Evolutionary conservation across 1,284 basidiomycete genomes (phyloP).

Genomic region (Ustilago lituana): DNA sequence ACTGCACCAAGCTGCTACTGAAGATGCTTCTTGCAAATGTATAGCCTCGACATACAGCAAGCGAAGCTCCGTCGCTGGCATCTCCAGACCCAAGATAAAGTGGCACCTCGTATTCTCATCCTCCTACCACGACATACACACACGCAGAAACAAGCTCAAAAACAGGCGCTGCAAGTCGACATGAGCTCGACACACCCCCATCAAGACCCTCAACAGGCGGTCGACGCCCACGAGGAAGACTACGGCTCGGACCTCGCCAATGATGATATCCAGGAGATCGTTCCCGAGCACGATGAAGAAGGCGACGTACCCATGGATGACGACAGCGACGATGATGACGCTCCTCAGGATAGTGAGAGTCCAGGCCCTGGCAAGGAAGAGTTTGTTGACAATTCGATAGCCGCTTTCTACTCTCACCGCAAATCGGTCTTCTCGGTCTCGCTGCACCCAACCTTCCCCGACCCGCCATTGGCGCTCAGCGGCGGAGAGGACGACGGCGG

Average conservation of each 20-base stretch:
- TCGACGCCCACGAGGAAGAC: conserved; percentile 44
- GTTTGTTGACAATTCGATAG: conserved; percentile 64
- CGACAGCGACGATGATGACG: conserved; percentile 32
- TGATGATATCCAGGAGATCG: conserved; percentile 47
- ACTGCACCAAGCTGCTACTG: neutral
- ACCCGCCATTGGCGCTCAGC: conserved; percentile 83
- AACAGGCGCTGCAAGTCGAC: neutral
- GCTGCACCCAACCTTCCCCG: conserved; percentile 78
- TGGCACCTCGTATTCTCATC: too few species aligned
- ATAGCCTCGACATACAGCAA: conserved; percentile 5
- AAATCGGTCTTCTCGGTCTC: conserved; percentile 82
- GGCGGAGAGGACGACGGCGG: conserved; percentile 96
- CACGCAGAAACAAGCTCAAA: neutral
- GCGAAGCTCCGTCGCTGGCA: too few species aligned
- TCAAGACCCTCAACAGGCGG: conserved; percentile 15
- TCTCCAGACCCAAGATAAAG: too few species aligned
- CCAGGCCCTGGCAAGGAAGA: conserved; percentile 40
- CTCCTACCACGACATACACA: neutral
- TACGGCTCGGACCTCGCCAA: conserved; percentile 41
- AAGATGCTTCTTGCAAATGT: conserved; percentile 3
- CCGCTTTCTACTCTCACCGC: conserved; percentile 64
- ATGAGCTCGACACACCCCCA: conserved; percentile 37
- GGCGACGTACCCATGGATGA: conserved; percentile 52
- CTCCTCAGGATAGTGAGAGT: conserved; percentile 14
- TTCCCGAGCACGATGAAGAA: conserved; percentile 45